phyloP scores from a whole-genome alignment of 306 rosid genomes.

The Trifolium pratense region DNA sequence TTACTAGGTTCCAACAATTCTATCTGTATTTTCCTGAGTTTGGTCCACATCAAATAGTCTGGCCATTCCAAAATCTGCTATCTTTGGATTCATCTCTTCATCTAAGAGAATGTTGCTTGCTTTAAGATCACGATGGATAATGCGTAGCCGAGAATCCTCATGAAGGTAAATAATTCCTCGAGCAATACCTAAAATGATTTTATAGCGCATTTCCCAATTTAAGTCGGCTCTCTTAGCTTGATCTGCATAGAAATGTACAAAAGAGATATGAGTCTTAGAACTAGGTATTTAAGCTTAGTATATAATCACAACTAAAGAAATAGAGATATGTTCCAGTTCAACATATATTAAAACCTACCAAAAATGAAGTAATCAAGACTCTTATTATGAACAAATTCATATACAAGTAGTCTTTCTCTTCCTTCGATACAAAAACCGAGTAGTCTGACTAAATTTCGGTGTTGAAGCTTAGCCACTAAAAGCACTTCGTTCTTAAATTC shows the following conservation, averaged over 20 bases:
- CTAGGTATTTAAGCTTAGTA: not conserved
- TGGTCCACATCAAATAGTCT: constrained; percentile 40
- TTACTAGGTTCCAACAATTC: constrained; percentile 54
- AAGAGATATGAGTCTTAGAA: not conserved
- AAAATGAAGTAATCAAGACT: constrained; percentile 59
- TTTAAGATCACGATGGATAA: constrained; percentile 47
- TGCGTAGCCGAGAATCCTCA: constrained; percentile 46
- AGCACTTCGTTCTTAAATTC: constrained; percentile 55
- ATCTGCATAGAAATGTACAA: not conserved
- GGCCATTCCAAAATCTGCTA: constrained; percentile 55
- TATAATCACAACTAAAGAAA: not conserved
- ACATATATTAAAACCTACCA: constrained; percentile 38
- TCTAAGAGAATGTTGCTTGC: constrained; percentile 53
- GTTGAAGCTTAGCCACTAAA: constrained; percentile 39
- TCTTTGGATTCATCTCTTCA: constrained; percentile 43
- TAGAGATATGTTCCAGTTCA: not conserved
- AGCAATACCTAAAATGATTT: constrained; percentile 49
- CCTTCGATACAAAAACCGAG: constrained; percentile 34
- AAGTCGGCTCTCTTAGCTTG: not conserved
- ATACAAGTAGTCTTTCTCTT: constrained; percentile 44
- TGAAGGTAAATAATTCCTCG: constrained; percentile 54
- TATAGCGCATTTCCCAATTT: constrained; percentile 26
- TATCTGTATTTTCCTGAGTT: constrained; percentile 41
- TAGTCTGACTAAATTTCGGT: constrained; percentile 33
- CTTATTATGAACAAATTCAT: constrained; percentile 52